Evolutionary conservation across 495 filamentous ascomycete genomes (phyloP).

Genomic region (Cercophora sp.): DNA sequence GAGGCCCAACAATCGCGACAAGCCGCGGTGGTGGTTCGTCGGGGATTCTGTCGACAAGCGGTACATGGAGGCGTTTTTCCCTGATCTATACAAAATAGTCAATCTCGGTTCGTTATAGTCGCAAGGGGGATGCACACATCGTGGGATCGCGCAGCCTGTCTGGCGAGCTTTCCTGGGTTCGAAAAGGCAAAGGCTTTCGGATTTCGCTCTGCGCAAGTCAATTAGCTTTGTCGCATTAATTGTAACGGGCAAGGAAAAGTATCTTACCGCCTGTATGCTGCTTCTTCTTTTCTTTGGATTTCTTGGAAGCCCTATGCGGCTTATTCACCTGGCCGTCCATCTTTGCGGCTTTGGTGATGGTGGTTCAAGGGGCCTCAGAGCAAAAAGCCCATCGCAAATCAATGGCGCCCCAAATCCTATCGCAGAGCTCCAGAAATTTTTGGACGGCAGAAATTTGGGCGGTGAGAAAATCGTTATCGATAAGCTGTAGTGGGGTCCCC

Average conservation of each 20-base stretch:
- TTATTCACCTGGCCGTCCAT: constrained; percentile 88
- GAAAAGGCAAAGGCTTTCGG: constrained; percentile 90
- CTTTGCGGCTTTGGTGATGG: constrained; percentile 13
- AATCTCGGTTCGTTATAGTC: background rate
- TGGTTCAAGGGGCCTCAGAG: constrained; percentile 2
- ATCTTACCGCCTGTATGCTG: constrained; percentile 34
- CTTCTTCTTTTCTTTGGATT: constrained; percentile 88
- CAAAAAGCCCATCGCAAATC: constrained; percentile 10
- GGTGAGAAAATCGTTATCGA: constrained; percentile 22
- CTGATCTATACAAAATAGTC: constrained; percentile 57
- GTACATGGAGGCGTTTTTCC: constrained; percentile 94
- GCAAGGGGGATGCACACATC: constrained; percentile 59
- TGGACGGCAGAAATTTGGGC: constrained; percentile 17
- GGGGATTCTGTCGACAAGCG: constrained; percentile 88
- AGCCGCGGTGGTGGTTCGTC: constrained; percentile 93
- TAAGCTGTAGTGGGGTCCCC: constrained; percentile 15
- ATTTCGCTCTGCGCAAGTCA: constrained; percentile 68
- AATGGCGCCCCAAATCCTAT: constrained; percentile 6
- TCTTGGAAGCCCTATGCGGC: constrained; percentile 78
- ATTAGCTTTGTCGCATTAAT: no score
- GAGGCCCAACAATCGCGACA: constrained; percentile 88
- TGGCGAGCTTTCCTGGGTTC: constrained; percentile 79
- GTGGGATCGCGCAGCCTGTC: constrained; percentile 79
- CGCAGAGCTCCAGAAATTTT: constrained; percentile 29
- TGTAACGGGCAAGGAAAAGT: background rate